Evolutionary conservation across 1,139 yeast species (phyloP).

Genomic region (Arxiozyma bovina): DNA sequence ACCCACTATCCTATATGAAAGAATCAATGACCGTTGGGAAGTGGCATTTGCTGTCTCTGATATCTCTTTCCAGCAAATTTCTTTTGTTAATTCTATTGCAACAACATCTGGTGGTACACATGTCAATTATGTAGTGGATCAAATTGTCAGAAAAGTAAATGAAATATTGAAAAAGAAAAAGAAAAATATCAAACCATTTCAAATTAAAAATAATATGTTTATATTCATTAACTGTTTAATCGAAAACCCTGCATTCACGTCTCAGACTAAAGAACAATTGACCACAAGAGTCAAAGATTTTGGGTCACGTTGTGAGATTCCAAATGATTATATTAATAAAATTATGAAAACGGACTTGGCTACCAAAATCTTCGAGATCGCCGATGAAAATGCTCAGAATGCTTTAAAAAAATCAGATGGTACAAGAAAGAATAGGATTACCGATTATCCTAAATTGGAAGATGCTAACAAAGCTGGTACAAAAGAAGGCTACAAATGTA

Average conservation of each 20-base stretch:
- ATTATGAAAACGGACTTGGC: slow-evolving; percentile 71
- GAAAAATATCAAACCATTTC: slow-evolving; percentile 75
- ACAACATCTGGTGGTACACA: slow-evolving; percentile 98
- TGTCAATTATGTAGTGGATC: slow-evolving; percentile 77
- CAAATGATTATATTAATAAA: slow-evolving; percentile 68
- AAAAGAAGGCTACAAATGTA: slow-evolving; percentile 81
- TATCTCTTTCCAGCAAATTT: slow-evolving; percentile 83
- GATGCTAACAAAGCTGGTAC: slow-evolving; percentile 99
- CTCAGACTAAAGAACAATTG: slow-evolving; percentile 94
- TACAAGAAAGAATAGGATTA: slow-evolving; percentile 70
- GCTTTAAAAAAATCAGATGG: slow-evolving; percentile 91
- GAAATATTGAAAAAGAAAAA: slow-evolving; percentile 70
- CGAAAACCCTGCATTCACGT: slow-evolving; percentile 95
- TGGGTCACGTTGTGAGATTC: slow-evolving; percentile 67
- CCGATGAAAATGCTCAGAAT: slow-evolving; percentile 79
- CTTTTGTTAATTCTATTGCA: slow-evolving; percentile 95
- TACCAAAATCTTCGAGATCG: slow-evolving; percentile 74
- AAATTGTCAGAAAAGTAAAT: slow-evolving; percentile 66
- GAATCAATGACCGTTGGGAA: slow-evolving; percentile 82
- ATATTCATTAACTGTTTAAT: slow-evolving; percentile 83
- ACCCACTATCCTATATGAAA: slow-evolving; percentile 72
- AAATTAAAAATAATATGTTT: slow-evolving; percentile 84
- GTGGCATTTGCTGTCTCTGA: slow-evolving; percentile 91
- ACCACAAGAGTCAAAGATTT: slow-evolving; percentile 84
- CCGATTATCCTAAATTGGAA: slow-evolving; percentile 81